Evolutionary conservation across 495 filamentous ascomycete species (phyloP), one percentile per base, ranked within the genome.

Genomic region (Evansstolkia leycettana): DNA sequence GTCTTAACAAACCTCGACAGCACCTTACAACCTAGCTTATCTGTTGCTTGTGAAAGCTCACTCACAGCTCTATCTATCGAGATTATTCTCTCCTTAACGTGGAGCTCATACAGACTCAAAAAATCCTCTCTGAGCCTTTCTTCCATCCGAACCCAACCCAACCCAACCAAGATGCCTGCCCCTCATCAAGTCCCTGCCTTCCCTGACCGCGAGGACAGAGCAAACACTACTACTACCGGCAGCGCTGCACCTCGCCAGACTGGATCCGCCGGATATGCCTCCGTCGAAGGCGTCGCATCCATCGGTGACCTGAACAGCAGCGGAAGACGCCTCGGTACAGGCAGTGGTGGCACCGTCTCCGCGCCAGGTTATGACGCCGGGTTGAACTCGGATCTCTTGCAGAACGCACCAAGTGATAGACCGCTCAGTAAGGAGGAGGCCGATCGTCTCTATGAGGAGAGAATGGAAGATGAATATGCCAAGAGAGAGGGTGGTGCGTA

Each of bases 381-480:
- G 3, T 14, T 31, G 13, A 37, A n/a, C 15, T 7, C 37, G 17
- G 36, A 42, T 34, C 8, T 35, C 2, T 28, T 46, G 16, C 41
- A 40, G 27, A 39, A 39, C 29, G 14, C 42, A 8, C 44, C 45
- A 6, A 32, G 47, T 14, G 43, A 55, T 17, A 47, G 43, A n/a
- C 33, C 48, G 6, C 28, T 67, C 47, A 66, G 50, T 30, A 56
- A 54, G 42, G 66, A 70, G 36, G 73, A 75, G 47, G 76, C 72
- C 2, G 76, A 80, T 39, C 61, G 61, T 16, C 38, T 70, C 11
- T 84, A 82, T 34, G 73, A 80, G 48, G 78, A 82, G 58, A 58
- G 69, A n/a, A 83, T 82, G 41, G 76, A 81, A 62, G 80, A 83
- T 27, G 78, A 84, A 54, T 83, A 84, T 51, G 78, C 80, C n/a